These are phyloP conservation scores for Athelia psychrophila DNA, from an alignment of 1,284 basidiomycete species.

Conservation along the genomic window DNA sequence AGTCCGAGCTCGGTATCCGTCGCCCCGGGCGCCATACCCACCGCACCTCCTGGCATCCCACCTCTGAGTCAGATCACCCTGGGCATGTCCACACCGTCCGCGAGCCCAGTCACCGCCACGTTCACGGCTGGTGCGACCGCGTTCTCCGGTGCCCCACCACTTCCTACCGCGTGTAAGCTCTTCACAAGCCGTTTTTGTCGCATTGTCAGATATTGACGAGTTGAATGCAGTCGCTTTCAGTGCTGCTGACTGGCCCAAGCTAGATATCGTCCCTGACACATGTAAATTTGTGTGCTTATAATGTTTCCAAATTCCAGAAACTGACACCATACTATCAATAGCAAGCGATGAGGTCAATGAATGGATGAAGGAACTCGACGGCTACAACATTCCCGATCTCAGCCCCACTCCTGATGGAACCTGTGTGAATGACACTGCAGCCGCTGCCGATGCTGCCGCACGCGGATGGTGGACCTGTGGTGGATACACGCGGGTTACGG, in stretches of 20 bases:
- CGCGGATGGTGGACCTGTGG: slow-evolving; percentile 91
- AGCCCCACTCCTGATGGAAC: slow-evolving; percentile 62
- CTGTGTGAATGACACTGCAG: slow-evolving; percentile 55
- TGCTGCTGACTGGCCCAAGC: slow-evolving; percentile 57
- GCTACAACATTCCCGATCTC: slow-evolving; percentile 66
- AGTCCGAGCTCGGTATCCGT: slow-evolving; percentile 9
- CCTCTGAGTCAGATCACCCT: slow-evolving; percentile 63
- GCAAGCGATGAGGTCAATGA: slow-evolving; percentile 60
- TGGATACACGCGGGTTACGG: slow-evolving; percentile 64
- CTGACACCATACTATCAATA: slow-evolving; percentile 21
- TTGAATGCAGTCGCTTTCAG: slow-evolving; percentile 45
- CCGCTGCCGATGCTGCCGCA: slow-evolving; percentile 53
- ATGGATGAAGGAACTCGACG: slow-evolving; percentile 79
- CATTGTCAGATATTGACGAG: not conserved
- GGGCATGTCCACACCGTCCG: slow-evolving; percentile 60
- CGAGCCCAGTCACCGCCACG: slow-evolving; percentile 48
- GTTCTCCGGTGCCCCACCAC: slow-evolving; percentile 56
- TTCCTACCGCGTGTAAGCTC: slow-evolving; percentile 59
- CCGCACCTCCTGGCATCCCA: slow-evolving; percentile 34
- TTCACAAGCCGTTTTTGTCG: slow-evolving; percentile 5
- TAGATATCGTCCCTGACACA: slow-evolving; percentile 68
- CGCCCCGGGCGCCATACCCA: slow-evolving; percentile 1
- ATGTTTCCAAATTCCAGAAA: no score
- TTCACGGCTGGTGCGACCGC: slow-evolving; percentile 58
- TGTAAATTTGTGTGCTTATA: no score